Conservation (phyloP, 1,284 basidiomycete genomes). For the Melampsora larici-populina region DNA sequence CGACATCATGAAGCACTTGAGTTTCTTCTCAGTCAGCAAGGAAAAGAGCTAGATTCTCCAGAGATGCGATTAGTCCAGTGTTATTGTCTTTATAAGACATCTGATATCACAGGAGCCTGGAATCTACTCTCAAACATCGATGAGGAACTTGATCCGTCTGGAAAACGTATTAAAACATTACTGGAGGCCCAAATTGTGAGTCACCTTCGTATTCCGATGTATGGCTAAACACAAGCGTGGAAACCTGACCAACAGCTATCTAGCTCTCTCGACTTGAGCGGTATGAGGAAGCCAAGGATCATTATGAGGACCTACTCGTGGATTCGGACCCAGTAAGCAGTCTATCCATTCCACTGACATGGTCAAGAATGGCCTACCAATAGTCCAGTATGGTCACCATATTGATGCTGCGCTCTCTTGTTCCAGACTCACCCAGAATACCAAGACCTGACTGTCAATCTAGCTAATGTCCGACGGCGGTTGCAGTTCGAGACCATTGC, state of each 20-base stretch:
- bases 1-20: conserved; percentile 32
- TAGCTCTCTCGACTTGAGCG: conserved; percentile 34
- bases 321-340: conserved; percentile 27
- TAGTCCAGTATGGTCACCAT: background rate
- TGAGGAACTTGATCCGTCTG: background rate
- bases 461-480: conserved; percentile 24
- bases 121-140: background rate
- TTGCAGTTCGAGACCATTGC: conserved; percentile 15
- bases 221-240: background rate
- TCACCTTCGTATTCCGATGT: background rate
- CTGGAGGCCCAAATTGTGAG: conserved; percentile 33
- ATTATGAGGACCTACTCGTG: conserved; percentile 31
- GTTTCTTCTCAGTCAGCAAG: background rate
- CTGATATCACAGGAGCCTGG: conserved; percentile 8
- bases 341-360: background rate
- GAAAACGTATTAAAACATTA: conserved; percentile 7
- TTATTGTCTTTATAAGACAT: conserved; percentile 34
- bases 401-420: background rate
- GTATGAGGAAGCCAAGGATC: conserved; percentile 26
- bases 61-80: conserved; percentile 20
- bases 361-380: background rate
- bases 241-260: background rate
- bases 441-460: conserved; percentile 22
- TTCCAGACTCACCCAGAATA: conserved; percentile 35
- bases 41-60: background rate